Evolutionary conservation across 2,329 filamentous ascomycete genomes (phyloP), one percentile per base, ranked within the genome.

Genomic region (Colletotrichum incanum): DNA sequence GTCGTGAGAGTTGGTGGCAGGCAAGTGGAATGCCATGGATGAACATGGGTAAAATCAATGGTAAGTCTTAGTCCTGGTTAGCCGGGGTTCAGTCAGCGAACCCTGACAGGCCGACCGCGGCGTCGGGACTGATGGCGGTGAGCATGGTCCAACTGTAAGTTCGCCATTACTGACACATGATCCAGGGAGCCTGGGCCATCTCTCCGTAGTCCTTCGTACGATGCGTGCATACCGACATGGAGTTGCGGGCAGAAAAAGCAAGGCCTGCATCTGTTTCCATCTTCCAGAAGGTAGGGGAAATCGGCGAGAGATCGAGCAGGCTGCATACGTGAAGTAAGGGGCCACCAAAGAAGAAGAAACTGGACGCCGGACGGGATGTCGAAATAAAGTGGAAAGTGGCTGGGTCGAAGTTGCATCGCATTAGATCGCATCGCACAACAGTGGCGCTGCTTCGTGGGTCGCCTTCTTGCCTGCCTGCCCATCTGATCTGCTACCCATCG

Each of bases 161-260:
- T 31, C 59, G 59, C 34, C 16, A 28, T 47, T 9, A 20, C 50
- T 58, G 34, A 14, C 45, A 43, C 43, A 43, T 63, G 45, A 63
- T 50, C 12, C 45, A 34, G 26, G 49, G 49, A 45, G 50, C 8
- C 37, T 64, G 37, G 37, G 58, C 41, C 65, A 26, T 18, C 54
- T 26, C 34, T 12, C 55, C 16, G 47, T 37, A 16, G 34, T 49
- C 55, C 64, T 71, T 68, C 64, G 64, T 68, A 67, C 50, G 56
- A 67, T 63, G 37, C 47, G 34, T 63, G 65, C 69, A 67, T 67
- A 62, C 50, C 63, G 37, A 23, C 55, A 34, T 67, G 45, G 63
- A 61, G 52, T 52, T 37, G 47, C n/a, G 47, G 63, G 34, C n/a
- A 6, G 20, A n/a, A 47, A 54, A 54, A 39, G 63, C 18, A 65